Percentiles rank a stretch among this genome's conserved stretches.
phyloP scores from a whole-genome alignment of 768 basidiomycete genomes.

The Lactarius sp. region DNA sequence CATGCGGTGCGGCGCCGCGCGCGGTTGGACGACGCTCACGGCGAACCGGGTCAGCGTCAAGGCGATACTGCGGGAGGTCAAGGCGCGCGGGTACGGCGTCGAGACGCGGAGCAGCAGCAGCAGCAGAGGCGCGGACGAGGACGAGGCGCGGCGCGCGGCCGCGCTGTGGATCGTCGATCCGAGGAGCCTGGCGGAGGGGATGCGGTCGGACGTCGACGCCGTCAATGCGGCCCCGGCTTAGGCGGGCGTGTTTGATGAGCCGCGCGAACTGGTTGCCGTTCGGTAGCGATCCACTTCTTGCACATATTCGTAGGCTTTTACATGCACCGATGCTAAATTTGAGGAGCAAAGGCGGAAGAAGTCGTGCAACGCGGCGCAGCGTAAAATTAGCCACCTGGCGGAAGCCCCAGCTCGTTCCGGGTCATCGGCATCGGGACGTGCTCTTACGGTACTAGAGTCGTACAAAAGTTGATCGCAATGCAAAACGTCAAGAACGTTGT shows the following conservation, averaged over 20 bases:
- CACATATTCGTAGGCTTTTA: neutral
- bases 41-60: constrained; percentile 78
- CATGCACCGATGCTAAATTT: neutral
- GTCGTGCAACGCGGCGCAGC: no score
- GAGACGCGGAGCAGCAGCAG: constrained; percentile 7
- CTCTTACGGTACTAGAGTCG: neutral
- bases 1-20: constrained; percentile 59
- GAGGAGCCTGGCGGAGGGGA: constrained; percentile 68
- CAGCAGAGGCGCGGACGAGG: constrained; percentile 6
- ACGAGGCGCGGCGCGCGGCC: constrained; percentile 21
- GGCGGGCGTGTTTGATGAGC: neutral
- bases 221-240: constrained; percentile 1
- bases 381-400: neutral
- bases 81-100: constrained; percentile 31
- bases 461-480: neutral
- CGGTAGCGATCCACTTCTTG: neutral
- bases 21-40: constrained; percentile 83
- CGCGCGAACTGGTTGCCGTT: neutral
- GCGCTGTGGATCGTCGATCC: constrained; percentile 77
- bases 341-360: no score
- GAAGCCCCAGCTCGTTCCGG: neutral
- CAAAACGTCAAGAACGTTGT: neutral
- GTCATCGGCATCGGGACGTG: neutral
- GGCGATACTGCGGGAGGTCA: constrained; percentile 67
- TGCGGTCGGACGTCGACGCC: constrained; percentile 36